Evolutionary conservation across 2,329 filamentous ascomycete genomes (phyloP), one percentile per base, ranked within the genome.

Genomic region (Colletotrichum orchidophilum): DNA sequence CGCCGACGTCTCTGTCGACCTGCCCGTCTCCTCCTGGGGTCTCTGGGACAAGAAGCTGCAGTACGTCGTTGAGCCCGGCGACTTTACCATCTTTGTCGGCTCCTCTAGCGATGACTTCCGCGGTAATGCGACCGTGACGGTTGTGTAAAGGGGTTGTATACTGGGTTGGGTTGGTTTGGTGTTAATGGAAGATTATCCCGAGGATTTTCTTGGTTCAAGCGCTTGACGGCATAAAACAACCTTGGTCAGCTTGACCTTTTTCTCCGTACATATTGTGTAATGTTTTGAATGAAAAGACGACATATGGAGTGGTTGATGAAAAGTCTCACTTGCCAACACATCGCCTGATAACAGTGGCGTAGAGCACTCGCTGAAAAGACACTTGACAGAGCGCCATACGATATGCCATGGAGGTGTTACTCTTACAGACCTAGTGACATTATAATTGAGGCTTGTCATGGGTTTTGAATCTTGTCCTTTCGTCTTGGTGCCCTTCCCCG

Each of bases 1-100:
- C 1, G 82, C 87, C 74, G 87, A 79, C 6, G 83, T 87, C 46
- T 76, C 81, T 39, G 82, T 92, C 29, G 83, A 86, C 39, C 76
- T 85, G 60, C 84, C 87, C 71, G 90, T 92, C 77, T 85, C 88
- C 12, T 78, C 87, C 27, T 83, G 91, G 73, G 86, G 86, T 11
- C 82, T 90, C 1, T 91, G 89, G 55, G 81, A 91, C 77, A 87
- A 84, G 0, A 85, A 85, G 72, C 92, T 93, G 90, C 82, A 91
- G 78, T 94, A 94, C 79, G 90, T 93, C 27, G 92, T 94, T 46
- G 93, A 94, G 84, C 87, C 88, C 3, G 92, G 92, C 1, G 86
- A 91, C 50, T 94, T 94, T 78, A 80, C 85, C 5, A 82, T 93
- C 11, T 83, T 86, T 65, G 87, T 92, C 18, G 92, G 91, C n/a